Base-by-base conservation (phyloP, 495 filamentous ascomycete species). In the Aspergillus asperescens region DNA sequence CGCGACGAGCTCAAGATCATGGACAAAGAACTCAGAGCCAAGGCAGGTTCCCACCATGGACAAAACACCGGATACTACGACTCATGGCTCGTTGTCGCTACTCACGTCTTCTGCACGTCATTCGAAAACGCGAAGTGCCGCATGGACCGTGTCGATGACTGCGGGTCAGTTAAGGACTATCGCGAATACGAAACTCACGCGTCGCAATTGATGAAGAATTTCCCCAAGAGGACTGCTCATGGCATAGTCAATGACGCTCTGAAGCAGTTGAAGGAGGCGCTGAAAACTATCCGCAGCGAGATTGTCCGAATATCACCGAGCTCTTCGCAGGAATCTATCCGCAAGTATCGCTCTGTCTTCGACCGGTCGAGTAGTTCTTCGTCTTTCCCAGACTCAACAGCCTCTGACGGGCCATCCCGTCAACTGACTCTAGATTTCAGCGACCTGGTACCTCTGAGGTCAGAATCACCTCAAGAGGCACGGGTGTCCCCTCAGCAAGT, bases 111-210 rank as follows among this genome's bases (percentile, higher is more conserved):
- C 52, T 84, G 78, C 57, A 72, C 65, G 24, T 84, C 83, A 0
- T 90, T 85, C 48, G 77, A 83, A 49, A 70, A 71, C 10, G 85
- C 85, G 27, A 74, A 80, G 43, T 67, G 71, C 44, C 77, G 77
- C n/a, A 85, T 86, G 58, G 62, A 72, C 3, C 69, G 78, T 12
- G 72, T 78, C 48, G 62, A 75, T 9, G 68, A 76, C 53, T 72
- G 80, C 31, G 82, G 83, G n/a, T 70, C 83, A 31, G 81, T 83
- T 2, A 83, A 84, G 25, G 87, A 90, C 59, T 88, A 84, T 57
- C 78, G 84, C 10, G 76, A 85, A 18, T 87, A 85, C 48, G 75
- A 81, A 48, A 82, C 85, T 24, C 87, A 90, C 54, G 85, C 82
- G 0, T 75, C 77, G 16, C 74, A 76, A 54, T 61, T 90, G 35